Conservation (phyloP, 108 stramenopile species). For the Skeletonema menzelii region DNA sequence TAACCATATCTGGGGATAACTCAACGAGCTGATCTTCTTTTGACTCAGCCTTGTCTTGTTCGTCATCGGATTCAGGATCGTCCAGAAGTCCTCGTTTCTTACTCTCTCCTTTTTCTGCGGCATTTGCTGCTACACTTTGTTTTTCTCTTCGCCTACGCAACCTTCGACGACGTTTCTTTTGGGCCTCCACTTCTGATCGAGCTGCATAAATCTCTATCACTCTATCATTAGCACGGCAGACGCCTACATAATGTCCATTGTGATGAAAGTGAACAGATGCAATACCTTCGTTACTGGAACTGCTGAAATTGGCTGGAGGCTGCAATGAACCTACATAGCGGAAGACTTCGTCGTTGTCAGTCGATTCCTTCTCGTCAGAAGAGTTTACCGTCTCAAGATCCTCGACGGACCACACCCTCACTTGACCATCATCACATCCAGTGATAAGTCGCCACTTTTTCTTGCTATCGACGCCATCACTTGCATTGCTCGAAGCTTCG, state of each 20-base stretch:
- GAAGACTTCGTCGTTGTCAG: conserved; percentile 60
- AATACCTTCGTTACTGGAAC: conserved; percentile 60
- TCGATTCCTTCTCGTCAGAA: conserved; percentile 11
- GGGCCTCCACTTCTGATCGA: conserved; percentile 67
- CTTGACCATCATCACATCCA: conserved; percentile 88
- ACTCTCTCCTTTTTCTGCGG: conserved; percentile 6
- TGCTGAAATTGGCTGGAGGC: conserved; percentile 64
- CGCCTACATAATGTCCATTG: conserved; percentile 72
- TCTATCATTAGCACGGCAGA: conserved; percentile 72
- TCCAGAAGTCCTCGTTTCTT: conserved; percentile 81
- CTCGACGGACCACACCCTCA: conserved; percentile 84
- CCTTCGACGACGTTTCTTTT: conserved; percentile 84
- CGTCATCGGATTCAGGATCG: conserved; percentile 66
- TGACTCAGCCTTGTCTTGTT: conserved; percentile 45
- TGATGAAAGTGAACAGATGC: conserved; percentile 74
- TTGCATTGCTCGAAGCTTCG: neutral
- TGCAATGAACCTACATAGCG: conserved; percentile 69
- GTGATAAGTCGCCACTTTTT: conserved; percentile 77
- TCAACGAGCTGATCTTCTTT: conserved; percentile 11
- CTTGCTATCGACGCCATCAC: conserved; percentile 16
- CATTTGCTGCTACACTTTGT: conserved; percentile 47
- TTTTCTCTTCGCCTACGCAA: conserved; percentile 74
- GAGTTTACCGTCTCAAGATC: conserved; percentile 12
- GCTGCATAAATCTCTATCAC: conserved; percentile 80
- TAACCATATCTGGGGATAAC: conserved; percentile 52